Evolutionary conservation across 441 rosid species (phyloP).

Genomic region (Populus hybrid): DNA sequence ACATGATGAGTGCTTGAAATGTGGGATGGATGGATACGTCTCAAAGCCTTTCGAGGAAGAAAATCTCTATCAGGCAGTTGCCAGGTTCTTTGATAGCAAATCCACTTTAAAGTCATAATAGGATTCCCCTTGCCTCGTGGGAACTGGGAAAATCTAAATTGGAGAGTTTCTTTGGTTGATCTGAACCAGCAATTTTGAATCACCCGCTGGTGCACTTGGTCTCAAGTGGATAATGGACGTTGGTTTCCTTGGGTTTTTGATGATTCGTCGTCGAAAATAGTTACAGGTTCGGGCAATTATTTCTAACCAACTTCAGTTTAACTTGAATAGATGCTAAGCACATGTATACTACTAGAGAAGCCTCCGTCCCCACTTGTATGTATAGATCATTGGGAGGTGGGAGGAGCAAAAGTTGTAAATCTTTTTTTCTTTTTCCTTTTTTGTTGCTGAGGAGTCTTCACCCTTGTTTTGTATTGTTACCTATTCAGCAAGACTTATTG

Average conservation of each 20-base stretch:
- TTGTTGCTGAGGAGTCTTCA: neutral
- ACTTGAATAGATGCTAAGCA: slow-evolving; percentile 30
- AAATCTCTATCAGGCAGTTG: slow-evolving; percentile 65
- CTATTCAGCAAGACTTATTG: slow-evolving; percentile 6
- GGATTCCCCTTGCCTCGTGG: neutral
- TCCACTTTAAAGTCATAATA: slow-evolving; percentile 31
- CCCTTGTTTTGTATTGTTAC: slow-evolving; percentile 14
- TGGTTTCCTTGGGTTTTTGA: slow-evolving; percentile 9
- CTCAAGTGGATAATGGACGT: neutral
- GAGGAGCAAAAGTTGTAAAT: slow-evolving; percentile 25
- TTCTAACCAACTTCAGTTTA: slow-evolving; percentile 33
- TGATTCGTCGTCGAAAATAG: slow-evolving; percentile 12
- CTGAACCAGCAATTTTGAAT: slow-evolving; percentile 35
- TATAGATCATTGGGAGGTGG: slow-evolving; percentile 28
- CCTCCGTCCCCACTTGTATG: slow-evolving; percentile 28
- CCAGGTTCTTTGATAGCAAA: slow-evolving; percentile 61
- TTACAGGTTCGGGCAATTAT: slow-evolving; percentile 16
- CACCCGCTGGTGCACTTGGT: slow-evolving; percentile 30
- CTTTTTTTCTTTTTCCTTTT: slow-evolving; percentile 6
- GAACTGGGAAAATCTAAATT: neutral
- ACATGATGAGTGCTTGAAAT: slow-evolving; percentile 53
- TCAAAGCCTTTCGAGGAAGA: slow-evolving; percentile 90
- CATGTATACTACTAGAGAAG: slow-evolving; percentile 35
- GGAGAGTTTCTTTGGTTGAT: slow-evolving; percentile 13
- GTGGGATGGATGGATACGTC: slow-evolving; percentile 75